Percentiles rank a stretch among this genome's conserved stretches.
phyloP scores from a whole-genome alignment of 2,329 filamentous ascomycete species.

The Fusarium sulawesiense region DNA sequence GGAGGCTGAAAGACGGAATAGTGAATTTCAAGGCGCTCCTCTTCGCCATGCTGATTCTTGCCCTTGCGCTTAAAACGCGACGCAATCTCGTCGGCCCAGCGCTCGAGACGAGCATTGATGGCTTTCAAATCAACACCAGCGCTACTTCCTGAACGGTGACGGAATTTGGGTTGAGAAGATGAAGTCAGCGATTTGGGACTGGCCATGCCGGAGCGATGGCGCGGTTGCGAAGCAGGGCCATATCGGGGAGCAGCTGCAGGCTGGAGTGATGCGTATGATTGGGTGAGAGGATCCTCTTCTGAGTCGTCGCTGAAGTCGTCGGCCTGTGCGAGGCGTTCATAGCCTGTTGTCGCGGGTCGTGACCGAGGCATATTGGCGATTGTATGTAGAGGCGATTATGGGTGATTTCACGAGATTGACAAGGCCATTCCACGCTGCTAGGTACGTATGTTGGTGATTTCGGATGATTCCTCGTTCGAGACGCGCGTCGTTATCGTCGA shows the following conservation, averaged over 20 bases:
- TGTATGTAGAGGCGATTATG: background rate
- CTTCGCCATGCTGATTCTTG: slow-evolving; percentile 77
- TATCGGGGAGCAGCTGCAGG: slow-evolving; percentile 70
- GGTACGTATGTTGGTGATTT: background rate
- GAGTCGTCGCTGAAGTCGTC: slow-evolving; percentile 80
- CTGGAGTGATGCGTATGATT: slow-evolving; percentile 67
- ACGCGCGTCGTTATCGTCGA: slow-evolving; percentile 19
- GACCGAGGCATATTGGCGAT: slow-evolving; percentile 68
- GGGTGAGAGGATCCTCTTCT: slow-evolving; percentile 69
- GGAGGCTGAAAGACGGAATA: slow-evolving; percentile 97
- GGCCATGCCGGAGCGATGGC: slow-evolving; percentile 69
- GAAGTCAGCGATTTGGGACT: slow-evolving; percentile 59
- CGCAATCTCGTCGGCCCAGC: slow-evolving; percentile 98
- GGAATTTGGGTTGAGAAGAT: slow-evolving; percentile 55
- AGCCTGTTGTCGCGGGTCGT: slow-evolving; percentile 81
- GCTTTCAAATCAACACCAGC: slow-evolving; percentile 97
- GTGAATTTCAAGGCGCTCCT: slow-evolving; percentile 93
- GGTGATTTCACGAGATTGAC: slow-evolving; percentile 15
- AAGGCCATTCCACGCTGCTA: slow-evolving; percentile 33
- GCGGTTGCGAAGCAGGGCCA: slow-evolving; percentile 71
- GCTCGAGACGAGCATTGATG: slow-evolving; percentile 93
- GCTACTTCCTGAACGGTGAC: slow-evolving; percentile 70
- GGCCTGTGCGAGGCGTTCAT: slow-evolving; percentile 85
- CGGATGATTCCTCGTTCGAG: slow-evolving; percentile 7
- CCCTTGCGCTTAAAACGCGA: slow-evolving; percentile 93